Base-by-base conservation (phyloP, 805 yeast genomes). In the Candida silvatica region DNA sequence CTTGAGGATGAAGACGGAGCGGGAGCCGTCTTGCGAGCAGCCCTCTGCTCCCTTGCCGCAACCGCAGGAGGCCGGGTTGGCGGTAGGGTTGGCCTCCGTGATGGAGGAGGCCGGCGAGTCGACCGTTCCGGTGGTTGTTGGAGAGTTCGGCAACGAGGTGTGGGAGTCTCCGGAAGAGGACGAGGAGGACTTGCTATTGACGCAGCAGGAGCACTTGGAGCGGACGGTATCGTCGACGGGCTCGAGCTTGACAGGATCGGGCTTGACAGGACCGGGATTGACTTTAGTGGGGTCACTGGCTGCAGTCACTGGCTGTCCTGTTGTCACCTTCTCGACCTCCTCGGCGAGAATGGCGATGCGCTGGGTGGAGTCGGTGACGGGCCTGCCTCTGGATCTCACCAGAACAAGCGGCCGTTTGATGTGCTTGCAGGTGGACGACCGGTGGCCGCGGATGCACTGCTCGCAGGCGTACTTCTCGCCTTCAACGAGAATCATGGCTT, bases 311-410 rank as follows among this genome's bases (percentile, higher is more conserved):
- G 22, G 14, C 14, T 9, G 12, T 16, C 5, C 33, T 24, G 17
- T 14, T n/a, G 17, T 12, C 6, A 14, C 8, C 25, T 9, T 12
- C 15, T 24, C 15, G 4, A 45, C 28, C 26, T 51, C 49, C 29
- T 69, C 69, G 4, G 77, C 78, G 47, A 66, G 61, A 5, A 75
- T 74, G 7, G 85, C 84, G 11, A 77, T 64, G 33, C 85, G 56
- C 40, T 74, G 77, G 32, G 63, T 62, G 4, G 71, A 72, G 34
- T 69, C 75, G 7, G 75, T 67, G 19, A 72, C 65, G 0, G 96
- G 97, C 31, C 97, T 61, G 1, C 97, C 98, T 39, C 95, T 71
- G n/a, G 84, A 74, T 19, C 95, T 69, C 9, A 90, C 96, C 48
- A 86, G 84, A 9, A 88, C 77, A 27, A 90, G 63, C 17, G 92